Base-by-base conservation (phyloP, 108 stramenopile genomes). In the Nitzschia sp. region DNA sequence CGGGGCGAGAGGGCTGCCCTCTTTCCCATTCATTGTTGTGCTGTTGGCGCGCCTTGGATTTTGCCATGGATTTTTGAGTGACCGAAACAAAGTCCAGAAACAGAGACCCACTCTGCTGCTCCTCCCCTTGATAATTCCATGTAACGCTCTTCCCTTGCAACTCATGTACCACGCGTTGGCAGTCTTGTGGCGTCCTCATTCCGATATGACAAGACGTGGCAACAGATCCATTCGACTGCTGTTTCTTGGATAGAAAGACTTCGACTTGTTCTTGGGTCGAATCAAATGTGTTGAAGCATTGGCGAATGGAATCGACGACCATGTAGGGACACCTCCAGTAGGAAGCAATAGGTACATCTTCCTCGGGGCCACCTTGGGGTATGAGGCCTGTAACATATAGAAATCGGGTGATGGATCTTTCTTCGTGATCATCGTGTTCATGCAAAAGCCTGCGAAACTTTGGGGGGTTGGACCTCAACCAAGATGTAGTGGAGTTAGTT, bases 391-490 rank as follows among this genome's bases (percentile, higher is more conserved):
- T 81, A 11, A 93, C 34, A 42, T 79, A 88, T 6, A 93, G 84
- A 77, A 87, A 93, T 15, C 92, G 77, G 10, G 89, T 84, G 10
- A 41, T 22, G 9, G 26, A 25, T 29, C 91, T 64, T 53, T 84
- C 77, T 39, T 68, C 52, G 54, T 83, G 53, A 26, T 69, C 61
- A 11, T 69, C 66, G 19, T 62, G 62, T 10, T 56, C 46, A 20
- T 66, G 63, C 10, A 84, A 65, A 10, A 89, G 65, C 9, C 89
- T 51, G 19, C 88, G 82, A 67, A 93, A 93, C 53, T 90, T 90
- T n/a, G 92, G 92, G 40, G 89, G 88, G 59, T 83, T 83, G 20
- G 92, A 87, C 46, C 87, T 73, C 7, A 69, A 58, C 92, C 89
- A 90, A 39, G 51, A 61, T 2, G 57, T 41, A 14, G 24, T 14